Conservation (phyloP, 345 rosid genomes). For the Camelina neglecta region DNA sequence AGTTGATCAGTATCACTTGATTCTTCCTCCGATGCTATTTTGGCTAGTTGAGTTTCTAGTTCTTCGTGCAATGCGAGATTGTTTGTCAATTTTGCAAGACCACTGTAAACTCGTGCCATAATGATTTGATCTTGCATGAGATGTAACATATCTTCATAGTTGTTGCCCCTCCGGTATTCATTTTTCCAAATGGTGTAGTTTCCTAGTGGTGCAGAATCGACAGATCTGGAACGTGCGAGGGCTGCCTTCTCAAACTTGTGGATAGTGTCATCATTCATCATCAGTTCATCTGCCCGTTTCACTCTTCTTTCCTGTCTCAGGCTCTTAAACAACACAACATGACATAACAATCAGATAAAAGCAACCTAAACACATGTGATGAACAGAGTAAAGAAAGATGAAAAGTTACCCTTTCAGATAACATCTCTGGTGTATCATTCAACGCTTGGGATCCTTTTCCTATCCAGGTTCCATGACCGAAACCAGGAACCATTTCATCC, state of each 20-base stretch:
- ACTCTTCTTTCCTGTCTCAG: slow-evolving; percentile 68
- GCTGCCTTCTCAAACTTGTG: slow-evolving; percentile 83
- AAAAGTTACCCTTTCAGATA: slow-evolving; percentile 66
- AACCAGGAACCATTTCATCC: slow-evolving; percentile 18
- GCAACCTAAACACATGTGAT: background rate
- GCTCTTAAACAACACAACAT: slow-evolving; percentile 52
- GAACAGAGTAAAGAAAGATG: slow-evolving; percentile 11
- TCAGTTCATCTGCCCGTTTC: slow-evolving; percentile 66
- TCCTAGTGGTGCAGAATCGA: slow-evolving; percentile 77
- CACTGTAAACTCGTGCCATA: slow-evolving; percentile 83
- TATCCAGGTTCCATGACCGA: slow-evolving; percentile 31
- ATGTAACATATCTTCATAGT: slow-evolving; percentile 65
- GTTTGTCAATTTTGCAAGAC: slow-evolving; percentile 71
- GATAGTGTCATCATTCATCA: slow-evolving; percentile 59
- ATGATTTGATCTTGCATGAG: slow-evolving; percentile 86
- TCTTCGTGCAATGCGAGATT: slow-evolving; percentile 64
- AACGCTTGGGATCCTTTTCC: slow-evolving; percentile 29
- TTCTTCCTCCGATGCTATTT: slow-evolving; percentile 68
- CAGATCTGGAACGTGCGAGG: slow-evolving; percentile 76
- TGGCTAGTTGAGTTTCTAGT: slow-evolving; percentile 67
- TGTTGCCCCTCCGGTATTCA: slow-evolving; percentile 65
- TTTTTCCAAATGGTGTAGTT: slow-evolving; percentile 88
- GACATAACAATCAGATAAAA: slow-evolving; percentile 5
- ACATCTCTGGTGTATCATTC: slow-evolving; percentile 59
- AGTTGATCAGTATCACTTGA: slow-evolving; percentile 62